Base-by-base conservation (phyloP, 2,329 filamentous ascomycete species). In the Hypoxylon sp. region DNA sequence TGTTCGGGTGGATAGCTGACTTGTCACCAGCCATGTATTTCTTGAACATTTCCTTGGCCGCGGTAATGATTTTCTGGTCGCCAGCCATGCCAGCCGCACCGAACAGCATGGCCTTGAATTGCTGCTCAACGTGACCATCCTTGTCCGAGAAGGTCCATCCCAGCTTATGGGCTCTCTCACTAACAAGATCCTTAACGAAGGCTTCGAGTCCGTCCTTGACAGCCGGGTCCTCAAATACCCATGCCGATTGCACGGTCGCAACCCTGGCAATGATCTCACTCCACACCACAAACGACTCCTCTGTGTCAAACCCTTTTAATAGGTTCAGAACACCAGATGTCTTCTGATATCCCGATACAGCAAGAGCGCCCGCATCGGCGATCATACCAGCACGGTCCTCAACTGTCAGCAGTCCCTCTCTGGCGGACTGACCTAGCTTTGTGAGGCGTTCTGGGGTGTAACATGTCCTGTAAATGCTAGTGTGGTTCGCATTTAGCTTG, bases 361-460 rank as follows among this genome's bases (percentile, higher is more conserved):
- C 93, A 71, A 98, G 85, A 29, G 95, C 93, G 72, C 93, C 94
- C 3, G 95, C 94, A 79, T 98, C 95, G 30, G 93, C 91, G 77
- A 97, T 93, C 91, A 98, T 96, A 75, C 95, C 95, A 50, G 95
- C 93, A 64, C 95, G 89, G 77, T 98, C 95, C 80, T 97, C 93
- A 5, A 97, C 93, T 9, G 88, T 90, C 59, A 98, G 83, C 8
- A 94, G 85, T 3, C 92, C 92, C 48, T 90, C 81, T 80, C 92
- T 96, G 48, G 94, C 95, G 59, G 94, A 93, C 75, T 93, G 82
- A 25, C 95, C 95, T 37, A 98, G 90, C 83, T 97, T 97, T 71
- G 89, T 85, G 46, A 98, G 87, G 34, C 95, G 90, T 74, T 93
- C 90, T 1, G 93, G 91, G 1, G 89, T 85, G 81, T 98, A 98